phyloP scores from a whole-genome alignment of 176 grass and related monocot genomes.

The Themeda triandra region DNA sequence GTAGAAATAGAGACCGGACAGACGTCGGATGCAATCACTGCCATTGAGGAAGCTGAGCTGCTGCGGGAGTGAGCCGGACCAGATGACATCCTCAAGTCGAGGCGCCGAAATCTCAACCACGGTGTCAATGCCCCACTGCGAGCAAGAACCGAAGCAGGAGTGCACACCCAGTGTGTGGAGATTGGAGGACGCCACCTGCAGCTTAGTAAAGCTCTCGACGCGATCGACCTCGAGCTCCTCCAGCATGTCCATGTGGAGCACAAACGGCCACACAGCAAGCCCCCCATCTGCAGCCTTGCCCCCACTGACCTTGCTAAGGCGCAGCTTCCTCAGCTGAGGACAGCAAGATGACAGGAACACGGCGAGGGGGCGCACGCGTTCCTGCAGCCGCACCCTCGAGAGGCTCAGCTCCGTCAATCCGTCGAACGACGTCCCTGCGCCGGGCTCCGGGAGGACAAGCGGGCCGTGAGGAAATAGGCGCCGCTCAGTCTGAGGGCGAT shows the following conservation, averaged over 20 bases:
- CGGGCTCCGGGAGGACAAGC: background rate
- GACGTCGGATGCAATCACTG: background rate
- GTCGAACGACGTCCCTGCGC: no score
- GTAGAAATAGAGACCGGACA: background rate
- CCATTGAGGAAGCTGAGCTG: background rate
- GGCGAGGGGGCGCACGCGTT: background rate
- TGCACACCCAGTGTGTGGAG: background rate
- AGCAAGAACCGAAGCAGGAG: background rate
- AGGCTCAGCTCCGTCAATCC: conserved; percentile 14
- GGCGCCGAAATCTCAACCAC: background rate
- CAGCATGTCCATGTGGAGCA: conserved; percentile 20
- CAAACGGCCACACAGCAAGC: background rate
- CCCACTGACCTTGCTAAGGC: background rate
- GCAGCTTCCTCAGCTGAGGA: conserved; percentile 6
- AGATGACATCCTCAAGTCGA: background rate
- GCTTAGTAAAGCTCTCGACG: background rate
- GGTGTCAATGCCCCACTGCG: background rate
- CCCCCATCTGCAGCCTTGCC: background rate
- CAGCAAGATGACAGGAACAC: conserved; percentile 24
- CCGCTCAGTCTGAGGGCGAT: background rate
- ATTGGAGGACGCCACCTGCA: background rate
- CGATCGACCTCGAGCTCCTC: background rate
- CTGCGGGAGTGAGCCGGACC: background rate
- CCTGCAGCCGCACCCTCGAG: background rate
- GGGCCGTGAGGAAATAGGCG: background rate